Evolutionary conservation across 108 stramenopile species (phyloP), one percentile per base, ranked within the genome.

Genomic region (Pseudonitzschia pungens): DNA sequence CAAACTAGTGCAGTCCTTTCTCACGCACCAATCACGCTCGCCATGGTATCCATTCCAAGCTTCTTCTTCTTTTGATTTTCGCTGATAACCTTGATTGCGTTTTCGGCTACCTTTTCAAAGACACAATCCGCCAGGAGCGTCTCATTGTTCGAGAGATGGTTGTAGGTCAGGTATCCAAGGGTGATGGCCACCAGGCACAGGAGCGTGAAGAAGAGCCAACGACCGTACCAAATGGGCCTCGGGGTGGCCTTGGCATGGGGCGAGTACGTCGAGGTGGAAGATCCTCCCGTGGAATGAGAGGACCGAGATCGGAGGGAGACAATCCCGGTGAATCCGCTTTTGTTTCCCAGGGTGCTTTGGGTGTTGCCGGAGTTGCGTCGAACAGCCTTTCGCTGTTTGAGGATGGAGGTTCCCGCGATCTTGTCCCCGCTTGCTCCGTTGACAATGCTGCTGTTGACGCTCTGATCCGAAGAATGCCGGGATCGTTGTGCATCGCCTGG

Each of bases 201-300:
- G 14, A 62, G 36, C 4, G 60, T 62, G 8, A 62, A 62, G 33
- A 62, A 62, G 9, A 62, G 36, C 60, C 60, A 62, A 4, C 60
- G 32, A 33, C 60, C 32, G 32, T 40, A 62, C 60, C 60, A 62
- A 20, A 62, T 33, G n/a, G 28, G 28, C n/a, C 60, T 32, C 18
- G 60, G 60, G 6, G 60, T 62, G 20, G 31, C 60, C 33, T 62
- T 62, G 22, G 24, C 12, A 55, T 55, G 21, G 54, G 21, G 54
- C 54, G 54, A 8, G 45, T 48, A 48, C 45, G 14, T 14, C 45
- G n/a, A n/a, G n/a, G n/a, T 12, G 18, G 16, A 18, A 18, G 45
- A 48, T 48, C 54, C 54, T 24, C 54, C 54, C 54, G 54, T 24
- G 54, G 54, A 55, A 20, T 22, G 26, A 24, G 54, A 8, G 45